phyloP scores from a whole-genome alignment of 2,329 filamentous ascomycete species.

The Cordyceps tenuipes region DNA sequence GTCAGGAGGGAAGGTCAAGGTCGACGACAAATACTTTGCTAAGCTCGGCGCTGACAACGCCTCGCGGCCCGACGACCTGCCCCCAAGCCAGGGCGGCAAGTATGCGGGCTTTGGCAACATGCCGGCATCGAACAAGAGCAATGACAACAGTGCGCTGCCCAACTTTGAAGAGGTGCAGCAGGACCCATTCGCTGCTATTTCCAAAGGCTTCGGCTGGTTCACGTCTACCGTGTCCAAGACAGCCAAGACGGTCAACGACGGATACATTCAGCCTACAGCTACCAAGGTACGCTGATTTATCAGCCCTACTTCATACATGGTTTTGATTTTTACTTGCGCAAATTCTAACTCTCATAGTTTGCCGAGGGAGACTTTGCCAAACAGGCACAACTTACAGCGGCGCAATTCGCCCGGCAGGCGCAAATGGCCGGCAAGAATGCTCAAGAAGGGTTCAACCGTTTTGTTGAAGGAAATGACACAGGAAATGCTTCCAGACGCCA shows the following conservation, averaged over 20 bases:
- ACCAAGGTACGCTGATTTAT: slow-evolving; percentile 54
- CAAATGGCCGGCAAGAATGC: slow-evolving; percentile 65
- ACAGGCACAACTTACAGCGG: slow-evolving; percentile 53
- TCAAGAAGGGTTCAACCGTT: slow-evolving; percentile 72
- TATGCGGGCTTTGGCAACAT: slow-evolving; percentile 85
- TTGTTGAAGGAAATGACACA: slow-evolving; percentile 67
- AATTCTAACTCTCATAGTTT: slow-evolving; percentile 42
- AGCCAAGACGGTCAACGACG: slow-evolving; percentile 83
- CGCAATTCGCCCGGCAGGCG: slow-evolving; percentile 58
- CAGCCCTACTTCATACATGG: neutral
- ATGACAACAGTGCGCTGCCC: slow-evolving; percentile 43
- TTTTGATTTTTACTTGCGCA: neutral
- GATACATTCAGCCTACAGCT: slow-evolving; percentile 87
- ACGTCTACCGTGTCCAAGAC: slow-evolving; percentile 79
- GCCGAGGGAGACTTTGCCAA: slow-evolving; percentile 71
- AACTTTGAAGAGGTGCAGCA: slow-evolving; percentile 82
- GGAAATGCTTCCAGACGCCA: slow-evolving; percentile 20
- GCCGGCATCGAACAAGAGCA: slow-evolving; percentile 43
- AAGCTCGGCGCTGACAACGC: slow-evolving; percentile 78
- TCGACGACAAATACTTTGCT: slow-evolving; percentile 86
- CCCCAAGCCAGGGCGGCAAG: slow-evolving; percentile 87
- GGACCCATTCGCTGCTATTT: slow-evolving; percentile 80
- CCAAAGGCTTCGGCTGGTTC: slow-evolving; percentile 93
- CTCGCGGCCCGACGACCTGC: slow-evolving; percentile 60
- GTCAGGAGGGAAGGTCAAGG: slow-evolving; percentile 45